A percentile compares a stretch with the other conserved stretches of the same genome.
Conservation (phyloP, 192 early-diverging fungal species). For the Lobosporangium transversale region DNA sequence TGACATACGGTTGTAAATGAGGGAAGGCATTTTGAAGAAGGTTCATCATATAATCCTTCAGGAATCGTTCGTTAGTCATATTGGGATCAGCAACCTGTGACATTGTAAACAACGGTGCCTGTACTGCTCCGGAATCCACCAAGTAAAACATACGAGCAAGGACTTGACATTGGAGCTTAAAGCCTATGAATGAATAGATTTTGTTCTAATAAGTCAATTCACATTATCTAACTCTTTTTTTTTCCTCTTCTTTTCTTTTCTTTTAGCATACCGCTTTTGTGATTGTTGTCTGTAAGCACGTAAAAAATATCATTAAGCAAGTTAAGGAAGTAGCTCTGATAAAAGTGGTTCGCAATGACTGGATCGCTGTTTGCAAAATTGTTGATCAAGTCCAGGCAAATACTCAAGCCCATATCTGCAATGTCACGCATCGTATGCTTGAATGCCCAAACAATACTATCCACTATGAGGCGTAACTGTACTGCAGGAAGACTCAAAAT, state of each 20-base stretch:
- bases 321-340: slow-evolving; percentile 89
- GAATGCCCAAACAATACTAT: slow-evolving; percentile 97
- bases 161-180: slow-evolving; percentile 89
- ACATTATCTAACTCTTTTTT: too few species aligned
- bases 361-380: slow-evolving; percentile 83
- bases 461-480: slow-evolving; percentile 93
- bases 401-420: slow-evolving; percentile 87
- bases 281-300: slow-evolving; percentile 94
- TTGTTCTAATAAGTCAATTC: too few species aligned
- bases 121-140: slow-evolving; percentile 82
- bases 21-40: slow-evolving; percentile 90
- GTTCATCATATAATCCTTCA: slow-evolving; percentile 84
- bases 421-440: slow-evolving; percentile 99
- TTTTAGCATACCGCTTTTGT: slow-evolving; percentile 90
- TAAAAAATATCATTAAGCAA: slow-evolving; percentile 96
- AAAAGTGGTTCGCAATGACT: slow-evolving; percentile 83
- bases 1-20: slow-evolving; percentile 80
- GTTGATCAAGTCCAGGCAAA: slow-evolving; percentile 86
- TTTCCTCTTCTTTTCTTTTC: too few species aligned
- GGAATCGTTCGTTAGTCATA: slow-evolving; percentile 81
- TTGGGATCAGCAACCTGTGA: slow-evolving; percentile 72
- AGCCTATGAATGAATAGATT: slow-evolving; percentile 63
- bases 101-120: slow-evolving; percentile 86
- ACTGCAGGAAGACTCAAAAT: slow-evolving; percentile 79
- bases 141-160: slow-evolving; percentile 89